These are phyloP conservation scores for Amanita subjunquillea DNA, from an alignment of 768 basidiomycete genomes.

Conservation along the genomic window DNA sequence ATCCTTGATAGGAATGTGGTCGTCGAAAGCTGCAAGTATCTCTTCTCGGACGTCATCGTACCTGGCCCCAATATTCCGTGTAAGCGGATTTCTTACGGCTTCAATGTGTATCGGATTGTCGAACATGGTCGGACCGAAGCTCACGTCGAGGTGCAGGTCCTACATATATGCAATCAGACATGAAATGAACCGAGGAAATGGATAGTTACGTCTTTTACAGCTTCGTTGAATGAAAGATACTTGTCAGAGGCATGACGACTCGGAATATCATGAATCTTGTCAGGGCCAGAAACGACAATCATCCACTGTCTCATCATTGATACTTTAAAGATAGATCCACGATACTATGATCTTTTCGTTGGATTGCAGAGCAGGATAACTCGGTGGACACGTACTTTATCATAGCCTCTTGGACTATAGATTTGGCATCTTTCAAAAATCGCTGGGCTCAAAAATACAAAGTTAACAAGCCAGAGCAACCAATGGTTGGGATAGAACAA, in stretches of 20 bases:
- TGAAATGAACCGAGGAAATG: not conserved
- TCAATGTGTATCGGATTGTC: conserved; percentile 10
- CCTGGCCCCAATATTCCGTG: conserved; percentile 16
- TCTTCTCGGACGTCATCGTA: conserved; percentile 17
- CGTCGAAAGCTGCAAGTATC: conserved; percentile 11
- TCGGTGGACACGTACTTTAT: conserved; percentile 13
- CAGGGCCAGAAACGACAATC: conserved; percentile 29
- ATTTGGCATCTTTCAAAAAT: conserved; percentile 13
- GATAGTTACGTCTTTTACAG: conserved; percentile 15
- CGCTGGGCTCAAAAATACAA: conserved; percentile 5
- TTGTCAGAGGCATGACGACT: conserved; percentile 36
- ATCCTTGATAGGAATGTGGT: conserved; percentile 7
- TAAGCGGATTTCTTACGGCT: conserved; percentile 16
- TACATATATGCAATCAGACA: conserved; percentile 1
- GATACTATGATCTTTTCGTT: conserved; percentile 9
- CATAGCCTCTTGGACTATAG: conserved; percentile 21
- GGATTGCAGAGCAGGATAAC: not conserved
- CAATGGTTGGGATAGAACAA: not conserved
- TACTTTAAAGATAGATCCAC: conserved; percentile 28
- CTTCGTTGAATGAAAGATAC: conserved; percentile 28
- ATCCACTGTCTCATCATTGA: conserved; percentile 33
- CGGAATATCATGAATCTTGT: conserved; percentile 33
- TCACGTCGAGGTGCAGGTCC: conserved; percentile 24
- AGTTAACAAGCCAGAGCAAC: not conserved
- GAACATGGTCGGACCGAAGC: conserved; percentile 17